phyloP scores from a whole-genome alignment of 2,329 filamentous ascomycete species.

The Aspergillus persii region DNA sequence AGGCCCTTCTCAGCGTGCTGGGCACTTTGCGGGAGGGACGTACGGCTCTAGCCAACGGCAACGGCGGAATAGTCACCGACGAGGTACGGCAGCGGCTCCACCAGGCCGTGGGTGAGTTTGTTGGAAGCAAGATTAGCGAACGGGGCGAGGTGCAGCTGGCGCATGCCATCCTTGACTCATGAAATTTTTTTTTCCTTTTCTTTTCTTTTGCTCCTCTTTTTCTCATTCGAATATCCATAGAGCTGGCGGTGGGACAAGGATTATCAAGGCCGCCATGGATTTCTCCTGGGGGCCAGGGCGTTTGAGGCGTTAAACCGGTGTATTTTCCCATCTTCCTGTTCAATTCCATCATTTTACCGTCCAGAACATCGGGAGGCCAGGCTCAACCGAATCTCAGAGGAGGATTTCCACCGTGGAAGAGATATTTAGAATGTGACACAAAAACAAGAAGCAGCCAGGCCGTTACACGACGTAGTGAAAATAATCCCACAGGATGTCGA shows the following conservation, averaged over 20 bases:
- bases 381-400: background rate
- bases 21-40: conserved; percentile 52
- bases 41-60: conserved; percentile 39
- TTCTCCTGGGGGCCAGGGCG: background rate
- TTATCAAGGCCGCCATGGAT: background rate
- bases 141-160: conserved; percentile 40
- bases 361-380: background rate
- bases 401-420: background rate
- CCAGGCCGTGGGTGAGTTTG: conserved; percentile 42
- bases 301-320: background rate
- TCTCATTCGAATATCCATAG: background rate
- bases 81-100: conserved; percentile 37
- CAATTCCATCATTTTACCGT: background rate
- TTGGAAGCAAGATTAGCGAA: conserved; percentile 43
- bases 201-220: background rate
- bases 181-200: conserved; percentile 7
- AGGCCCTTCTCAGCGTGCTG: conserved; percentile 56
- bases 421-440: background rate
- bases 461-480: background rate
- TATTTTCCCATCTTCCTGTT: background rate
- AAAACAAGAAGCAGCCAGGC: background rate
- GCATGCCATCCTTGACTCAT: conserved; percentile 36
- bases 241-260: background rate
- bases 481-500: background rate
- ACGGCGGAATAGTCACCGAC: conserved; percentile 34